phyloP scores from a whole-genome alignment of 192 early-diverging fungal genomes.

The Nowakowskiella sp. region DNA sequence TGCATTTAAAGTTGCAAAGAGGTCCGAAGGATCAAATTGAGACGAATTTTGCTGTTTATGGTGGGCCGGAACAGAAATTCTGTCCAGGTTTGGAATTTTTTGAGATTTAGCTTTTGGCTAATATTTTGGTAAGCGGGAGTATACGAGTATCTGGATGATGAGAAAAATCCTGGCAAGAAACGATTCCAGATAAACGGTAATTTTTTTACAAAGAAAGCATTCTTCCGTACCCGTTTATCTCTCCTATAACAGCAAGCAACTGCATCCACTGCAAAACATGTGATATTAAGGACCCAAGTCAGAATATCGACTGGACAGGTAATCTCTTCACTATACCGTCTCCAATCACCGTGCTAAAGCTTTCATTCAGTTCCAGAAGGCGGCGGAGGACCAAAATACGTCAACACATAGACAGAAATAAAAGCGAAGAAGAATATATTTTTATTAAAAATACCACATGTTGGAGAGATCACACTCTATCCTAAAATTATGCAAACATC shows the following conservation, averaged over 20 bases:
- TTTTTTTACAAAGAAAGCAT: conserved; percentile 1
- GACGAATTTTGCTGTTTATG: conserved; percentile 76
- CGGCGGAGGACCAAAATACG: conserved; percentile 76
- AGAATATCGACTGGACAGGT: conserved; percentile 96
- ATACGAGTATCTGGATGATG: conserved; percentile 95
- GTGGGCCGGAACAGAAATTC: conserved; percentile 90
- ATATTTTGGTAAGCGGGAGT: conserved; percentile 61
- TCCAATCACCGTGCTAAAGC: neutral
- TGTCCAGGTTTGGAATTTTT: conserved; percentile 65
- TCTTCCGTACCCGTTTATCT: neutral
- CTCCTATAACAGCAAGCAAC: conserved; percentile 59
- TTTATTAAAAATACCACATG: too few species aligned
- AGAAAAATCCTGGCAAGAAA: conserved; percentile 73
- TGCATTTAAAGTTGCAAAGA: conserved; percentile 74
- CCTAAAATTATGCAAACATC: too few species aligned
- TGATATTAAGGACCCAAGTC: conserved; percentile 97
- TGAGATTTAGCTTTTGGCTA: conserved; percentile 1
- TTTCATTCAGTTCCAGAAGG: conserved; percentile 66
- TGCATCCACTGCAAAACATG: conserved; percentile 99
- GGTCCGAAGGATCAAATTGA: conserved; percentile 71
- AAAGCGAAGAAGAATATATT: too few species aligned
- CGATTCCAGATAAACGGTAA: conserved; percentile 84
- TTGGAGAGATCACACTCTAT: too few species aligned
- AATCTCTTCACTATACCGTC: neutral
- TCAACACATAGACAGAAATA: conserved; percentile 52